Base-by-base conservation (phyloP, 495 filamentous ascomycete genomes). In the Echria macrotheca region DNA sequence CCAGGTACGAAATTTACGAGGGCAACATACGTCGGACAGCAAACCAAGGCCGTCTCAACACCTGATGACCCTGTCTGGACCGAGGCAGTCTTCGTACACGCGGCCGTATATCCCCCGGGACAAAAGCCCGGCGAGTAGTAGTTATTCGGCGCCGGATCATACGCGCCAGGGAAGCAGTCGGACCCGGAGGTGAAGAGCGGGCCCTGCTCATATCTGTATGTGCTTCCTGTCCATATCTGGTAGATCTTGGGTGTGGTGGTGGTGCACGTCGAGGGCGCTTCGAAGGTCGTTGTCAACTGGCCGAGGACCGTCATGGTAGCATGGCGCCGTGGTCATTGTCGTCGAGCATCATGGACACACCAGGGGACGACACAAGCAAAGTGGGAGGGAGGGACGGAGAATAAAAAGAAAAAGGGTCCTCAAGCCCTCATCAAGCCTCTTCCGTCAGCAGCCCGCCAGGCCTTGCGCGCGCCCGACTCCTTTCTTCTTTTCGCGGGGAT, bases 101-200 rank as follows among this genome's bases (percentile, higher is more conserved):
- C 63, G 8, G 56, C 33, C 7, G 63, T 66, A 47, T 66, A 66
- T 5, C 61, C 63, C 21, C 39, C 12, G 10, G 63, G 63, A 37
- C 63, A 66, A 36, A 47, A 54, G 4, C 54, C 63, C 22, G 63
- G 61, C 24, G 61, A 64, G 56, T 64, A 66, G 50, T 66, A 66
- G 17, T 58, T 52, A 8, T 56, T 43, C 32, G 63, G 58, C 19
- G 49, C 48, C 8, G 59, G 44, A 37, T 64, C 50, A 40, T 66
- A 66, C 4, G 50, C 56, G 17, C 22, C 52, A 2, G 63, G 63
- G 24, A 58, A 66, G 44, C 63, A 66, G 14, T 51, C 44, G 5
- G 53, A 55, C 12, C 39, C 50, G 2, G 31, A 8, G 0, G 58
- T 53, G 32, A 53, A 63, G 26, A 65, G 44, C 0, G 63, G 63